Conservation (phyloP, 768 basidiomycete species). For the Hebeloma cylindrosporum region DNA sequence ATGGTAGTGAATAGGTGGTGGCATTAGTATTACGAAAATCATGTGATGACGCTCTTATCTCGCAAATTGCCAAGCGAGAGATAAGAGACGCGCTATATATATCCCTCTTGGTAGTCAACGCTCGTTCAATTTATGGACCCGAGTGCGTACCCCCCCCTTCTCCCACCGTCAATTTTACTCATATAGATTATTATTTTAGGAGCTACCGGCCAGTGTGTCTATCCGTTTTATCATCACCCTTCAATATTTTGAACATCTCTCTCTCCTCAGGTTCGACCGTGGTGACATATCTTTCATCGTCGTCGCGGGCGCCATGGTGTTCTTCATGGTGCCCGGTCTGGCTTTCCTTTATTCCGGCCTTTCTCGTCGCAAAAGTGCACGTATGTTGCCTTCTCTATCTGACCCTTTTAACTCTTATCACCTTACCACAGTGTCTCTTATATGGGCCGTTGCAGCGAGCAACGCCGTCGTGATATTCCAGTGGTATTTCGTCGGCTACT, state of each 20-base stretch:
- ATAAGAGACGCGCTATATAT: too few relatives aligned
- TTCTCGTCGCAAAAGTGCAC: constrained; percentile 63
- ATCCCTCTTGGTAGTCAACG: too few relatives aligned
- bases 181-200: too few relatives aligned
- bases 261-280: constrained; percentile 53
- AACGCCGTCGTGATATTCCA: constrained; percentile 79
- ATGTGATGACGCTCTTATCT: background rate
- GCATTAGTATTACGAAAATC: constrained; percentile 3
- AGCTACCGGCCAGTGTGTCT: constrained; percentile 1
- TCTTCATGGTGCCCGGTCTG: constrained; percentile 77
- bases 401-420: constrained; percentile 1
- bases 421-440: constrained; percentile 52
- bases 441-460: constrained; percentile 71
- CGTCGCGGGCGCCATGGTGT: constrained; percentile 66
- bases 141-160: too few relatives aligned
- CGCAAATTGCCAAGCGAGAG: too few relatives aligned
- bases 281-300: constrained; percentile 75
- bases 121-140: too few relatives aligned
- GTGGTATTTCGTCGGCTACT: constrained; percentile 76
- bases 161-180: too few relatives aligned
- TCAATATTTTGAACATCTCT: constrained; percentile 4
- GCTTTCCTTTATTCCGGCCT: constrained; percentile 77
- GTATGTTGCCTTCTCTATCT: constrained; percentile 28
- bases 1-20: constrained; percentile 71
- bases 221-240: background rate